A percentile compares a stretch with the other conserved stretches of the same genome.
Conservation (phyloP, 129 eudicot species). For the Lonicera japonica region DNA sequence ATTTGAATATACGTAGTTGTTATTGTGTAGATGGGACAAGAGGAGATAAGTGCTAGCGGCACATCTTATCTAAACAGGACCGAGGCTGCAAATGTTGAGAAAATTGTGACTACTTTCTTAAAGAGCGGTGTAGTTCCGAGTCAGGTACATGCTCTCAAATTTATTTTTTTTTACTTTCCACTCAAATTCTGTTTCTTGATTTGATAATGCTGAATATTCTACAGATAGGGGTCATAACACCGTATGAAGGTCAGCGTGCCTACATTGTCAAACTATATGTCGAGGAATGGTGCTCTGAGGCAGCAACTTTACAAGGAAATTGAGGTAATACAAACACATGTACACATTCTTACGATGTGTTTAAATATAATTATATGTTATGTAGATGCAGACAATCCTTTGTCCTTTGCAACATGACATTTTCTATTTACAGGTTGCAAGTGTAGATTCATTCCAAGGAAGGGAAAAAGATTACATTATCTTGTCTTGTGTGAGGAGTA, state of each 20-base stretch:
- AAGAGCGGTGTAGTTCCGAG: constrained; percentile 93
- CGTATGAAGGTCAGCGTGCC: constrained; percentile 95
- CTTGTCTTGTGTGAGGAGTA: constrained; percentile 88
- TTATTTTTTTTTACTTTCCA: not conserved
- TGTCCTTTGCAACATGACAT: not conserved
- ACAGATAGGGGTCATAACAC: constrained; percentile 96
- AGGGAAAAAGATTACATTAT: constrained; percentile 91
- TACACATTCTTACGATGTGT: too few species aligned
- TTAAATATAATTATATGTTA: not conserved
- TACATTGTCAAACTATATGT: constrained; percentile 90
- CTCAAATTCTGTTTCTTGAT: constrained; percentile 1
- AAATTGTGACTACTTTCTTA: constrained; percentile 81
- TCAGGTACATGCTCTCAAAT: constrained; percentile 40
- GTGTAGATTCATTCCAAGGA: constrained; percentile 96
- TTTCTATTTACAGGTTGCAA: constrained; percentile 57
- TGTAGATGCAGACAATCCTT: not conserved
- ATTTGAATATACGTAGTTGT: not conserved
- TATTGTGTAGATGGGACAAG: constrained; percentile 85
- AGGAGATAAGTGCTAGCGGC: constrained; percentile 95
- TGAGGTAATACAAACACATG: constrained; percentile 42
- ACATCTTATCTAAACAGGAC: constrained; percentile 91
- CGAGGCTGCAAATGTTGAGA: constrained; percentile 94
- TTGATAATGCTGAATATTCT: not conserved
- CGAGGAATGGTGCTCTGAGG: constrained; percentile 89
- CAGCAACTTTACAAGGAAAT: constrained; percentile 96